phyloP scores from a whole-genome alignment of 306 rosid genomes.

The Fagus crenata region DNA sequence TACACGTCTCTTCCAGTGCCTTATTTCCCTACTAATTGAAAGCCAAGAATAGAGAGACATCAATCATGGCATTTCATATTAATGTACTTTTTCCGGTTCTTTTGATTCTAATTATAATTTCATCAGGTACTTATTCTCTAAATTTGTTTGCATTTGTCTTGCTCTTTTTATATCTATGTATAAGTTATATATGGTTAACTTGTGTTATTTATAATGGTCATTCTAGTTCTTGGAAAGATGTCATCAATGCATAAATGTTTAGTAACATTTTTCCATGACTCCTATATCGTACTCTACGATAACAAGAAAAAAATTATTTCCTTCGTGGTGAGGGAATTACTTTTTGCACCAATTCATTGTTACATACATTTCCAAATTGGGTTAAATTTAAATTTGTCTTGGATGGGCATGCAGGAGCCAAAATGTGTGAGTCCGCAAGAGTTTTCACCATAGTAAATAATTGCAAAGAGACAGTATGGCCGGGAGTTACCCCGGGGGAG shows the following conservation, averaged over 20 bases:
- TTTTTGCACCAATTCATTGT: background rate
- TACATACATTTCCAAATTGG: background rate
- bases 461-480: constrained; percentile 89
- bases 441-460: constrained; percentile 71
- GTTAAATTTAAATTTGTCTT: background rate
- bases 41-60: background rate
- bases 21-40: background rate
- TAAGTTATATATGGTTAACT: background rate
- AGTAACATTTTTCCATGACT: no score
- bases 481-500: constrained; percentile 66
- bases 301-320: no score
- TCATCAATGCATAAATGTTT: no score
- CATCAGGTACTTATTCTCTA: constrained; percentile 46
- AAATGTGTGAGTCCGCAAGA: constrained; percentile 55
- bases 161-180: background rate
- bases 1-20: constrained; percentile 11
- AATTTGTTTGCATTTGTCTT: background rate
- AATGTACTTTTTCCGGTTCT: constrained; percentile 34
- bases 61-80: constrained; percentile 41
- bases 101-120: constrained; percentile 39
- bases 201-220: no score
- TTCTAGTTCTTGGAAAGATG: background rate
- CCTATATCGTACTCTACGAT: no score
- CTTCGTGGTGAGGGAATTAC: no score
- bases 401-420: constrained; percentile 60